Conservation (phyloP, 2,329 filamentous ascomycete genomes). For the Ramularia collo-cygni region DNA sequence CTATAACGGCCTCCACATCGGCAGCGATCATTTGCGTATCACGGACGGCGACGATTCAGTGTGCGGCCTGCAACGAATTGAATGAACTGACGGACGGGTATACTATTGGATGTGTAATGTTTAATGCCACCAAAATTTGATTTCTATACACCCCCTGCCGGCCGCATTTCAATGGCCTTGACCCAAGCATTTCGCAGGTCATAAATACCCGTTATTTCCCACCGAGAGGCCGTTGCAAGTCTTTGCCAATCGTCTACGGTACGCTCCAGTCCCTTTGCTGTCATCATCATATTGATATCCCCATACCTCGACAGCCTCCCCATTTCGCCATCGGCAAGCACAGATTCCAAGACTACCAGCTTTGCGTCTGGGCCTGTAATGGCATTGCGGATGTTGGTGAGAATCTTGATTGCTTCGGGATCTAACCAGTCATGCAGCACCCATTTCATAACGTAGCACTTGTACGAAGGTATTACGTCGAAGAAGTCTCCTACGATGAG, state of each 20-base stretch:
- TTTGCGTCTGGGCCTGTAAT: not conserved
- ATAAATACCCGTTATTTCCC: no score
- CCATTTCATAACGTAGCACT: not conserved
- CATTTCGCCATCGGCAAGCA: not conserved
- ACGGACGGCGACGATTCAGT: no score
- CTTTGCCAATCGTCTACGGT: not conserved
- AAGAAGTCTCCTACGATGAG: not conserved
- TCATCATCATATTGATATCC: conserved; percentile 1
- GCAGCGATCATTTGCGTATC: no score
- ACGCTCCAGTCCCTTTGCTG: not conserved
- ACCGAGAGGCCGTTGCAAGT: not conserved
- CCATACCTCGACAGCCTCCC: not conserved
- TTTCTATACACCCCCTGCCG: no score
- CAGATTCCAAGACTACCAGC: not conserved
- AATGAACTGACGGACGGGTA: no score
- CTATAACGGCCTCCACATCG: no score
- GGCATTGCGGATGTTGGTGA: conserved; percentile 1
- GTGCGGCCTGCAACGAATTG: no score
- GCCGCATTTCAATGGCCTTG: no score
- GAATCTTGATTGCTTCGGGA: conserved; percentile 12
- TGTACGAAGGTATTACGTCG: not conserved
- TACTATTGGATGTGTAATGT: no score
- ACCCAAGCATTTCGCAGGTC: no score
- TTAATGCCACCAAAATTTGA: no score
- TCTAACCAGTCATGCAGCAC: conserved; percentile 19